A percentile compares a stretch with the other conserved stretches of the same genome.
Conservation (phyloP, 164 flowering plant species). For the Dillenia suffruticosa region DNA sequence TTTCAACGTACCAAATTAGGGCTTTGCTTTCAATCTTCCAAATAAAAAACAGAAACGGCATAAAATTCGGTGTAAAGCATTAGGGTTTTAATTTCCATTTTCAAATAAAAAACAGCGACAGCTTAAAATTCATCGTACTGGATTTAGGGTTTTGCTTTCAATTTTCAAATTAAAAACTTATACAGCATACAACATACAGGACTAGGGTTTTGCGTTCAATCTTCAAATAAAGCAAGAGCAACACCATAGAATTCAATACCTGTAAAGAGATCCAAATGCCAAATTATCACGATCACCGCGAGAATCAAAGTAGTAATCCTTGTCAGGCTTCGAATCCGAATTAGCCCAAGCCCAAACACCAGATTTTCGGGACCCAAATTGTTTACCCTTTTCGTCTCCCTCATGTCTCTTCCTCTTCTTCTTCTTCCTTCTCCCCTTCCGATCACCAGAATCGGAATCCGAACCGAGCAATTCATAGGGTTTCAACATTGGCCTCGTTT, state of each 20-base stretch:
- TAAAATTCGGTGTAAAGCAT: too few species aligned
- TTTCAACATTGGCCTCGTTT: constrained; percentile 8
- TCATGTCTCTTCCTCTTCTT: constrained; percentile 21
- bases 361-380: constrained; percentile 36
- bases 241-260: constrained; percentile 26
- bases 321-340: constrained; percentile 24
- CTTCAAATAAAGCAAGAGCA: too few species aligned
- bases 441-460: constrained; percentile 12
- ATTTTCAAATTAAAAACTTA: too few species aligned
- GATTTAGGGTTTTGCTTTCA: too few species aligned
- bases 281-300: constrained; percentile 81
- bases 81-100: too few species aligned
- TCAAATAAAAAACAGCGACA: too few species aligned
- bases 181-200: too few species aligned
- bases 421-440: constrained; percentile 27
- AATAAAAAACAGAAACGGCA: too few species aligned
- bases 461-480: constrained; percentile 46
- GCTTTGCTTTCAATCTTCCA: too few species aligned
- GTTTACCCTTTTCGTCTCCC: constrained; percentile 11
- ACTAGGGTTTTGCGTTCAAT: too few species aligned
- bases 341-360: constrained; percentile 47
- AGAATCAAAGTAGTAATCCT: constrained; percentile 83
- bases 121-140: too few species aligned
- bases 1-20: neutral
- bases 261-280: constrained; percentile 76